Conservation (phyloP, 108 stramenopile genomes). For the Aurantiochytrium sp. region DNA sequence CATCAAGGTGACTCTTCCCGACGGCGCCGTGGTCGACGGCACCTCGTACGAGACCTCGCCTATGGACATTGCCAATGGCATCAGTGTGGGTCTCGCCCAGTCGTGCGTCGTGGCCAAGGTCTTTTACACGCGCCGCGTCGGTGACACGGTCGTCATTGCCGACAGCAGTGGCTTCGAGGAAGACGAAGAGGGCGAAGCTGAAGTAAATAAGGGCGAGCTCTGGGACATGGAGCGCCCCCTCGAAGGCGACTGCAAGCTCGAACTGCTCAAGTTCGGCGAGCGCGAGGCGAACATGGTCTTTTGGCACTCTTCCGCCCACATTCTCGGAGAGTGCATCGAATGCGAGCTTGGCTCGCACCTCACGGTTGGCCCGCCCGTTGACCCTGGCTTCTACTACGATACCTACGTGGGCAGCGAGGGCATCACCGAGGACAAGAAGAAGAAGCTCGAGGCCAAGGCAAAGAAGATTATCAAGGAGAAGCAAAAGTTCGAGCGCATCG, state of each 20-base stretch:
- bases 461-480: slow-evolving; percentile 79
- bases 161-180: slow-evolving; percentile 64
- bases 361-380: slow-evolving; percentile 90
- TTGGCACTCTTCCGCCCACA: slow-evolving; percentile 97
- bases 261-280: slow-evolving; percentile 82
- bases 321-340: slow-evolving; percentile 93
- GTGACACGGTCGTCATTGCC: slow-evolving; percentile 64
- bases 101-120: slow-evolving; percentile 64
- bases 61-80: slow-evolving; percentile 77
- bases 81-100: slow-evolving; percentile 82
- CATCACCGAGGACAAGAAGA: slow-evolving; percentile 32
- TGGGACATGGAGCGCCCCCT: slow-evolving; percentile 94
- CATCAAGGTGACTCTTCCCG: slow-evolving; percentile 87
- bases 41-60: slow-evolving; percentile 71
- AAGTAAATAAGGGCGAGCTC: slow-evolving; percentile 52
- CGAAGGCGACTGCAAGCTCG: slow-evolving; percentile 72
- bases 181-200: slow-evolving; percentile 43
- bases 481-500: slow-evolving; percentile 94
- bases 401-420: slow-evolving; percentile 94
- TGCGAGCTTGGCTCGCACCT: slow-evolving; percentile 80
- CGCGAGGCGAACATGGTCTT: slow-evolving; percentile 80
- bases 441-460: slow-evolving; percentile 59
- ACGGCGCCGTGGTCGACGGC: slow-evolving; percentile 67
- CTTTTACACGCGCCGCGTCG: slow-evolving; percentile 3
- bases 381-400: slow-evolving; percentile 97